Conservation (phyloP, 106 monocot genomes). For the Phalaenopsis aphrodite region DNA sequence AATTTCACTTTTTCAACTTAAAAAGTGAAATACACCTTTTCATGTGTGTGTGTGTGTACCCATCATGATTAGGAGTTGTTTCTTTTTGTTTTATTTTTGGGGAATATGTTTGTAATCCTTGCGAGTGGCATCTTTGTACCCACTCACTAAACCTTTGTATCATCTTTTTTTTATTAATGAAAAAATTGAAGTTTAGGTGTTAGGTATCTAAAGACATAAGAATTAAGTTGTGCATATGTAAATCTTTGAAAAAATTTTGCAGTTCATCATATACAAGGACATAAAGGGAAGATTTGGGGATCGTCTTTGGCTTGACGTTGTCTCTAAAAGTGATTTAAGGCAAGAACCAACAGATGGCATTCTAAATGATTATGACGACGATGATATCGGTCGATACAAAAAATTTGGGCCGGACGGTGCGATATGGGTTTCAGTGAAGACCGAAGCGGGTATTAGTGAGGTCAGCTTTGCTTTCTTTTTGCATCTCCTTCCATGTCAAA, state of each 20-base stretch:
- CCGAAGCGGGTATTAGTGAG: conserved; percentile 55
- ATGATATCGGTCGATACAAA: conserved; percentile 39
- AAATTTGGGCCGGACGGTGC: conserved; percentile 64
- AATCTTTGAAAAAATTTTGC: conserved; percentile 5
- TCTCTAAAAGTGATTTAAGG: conserved; percentile 86
- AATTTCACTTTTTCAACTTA: too few species aligned
- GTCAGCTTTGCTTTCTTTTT: conserved; percentile 21
- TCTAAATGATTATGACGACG: not conserved
- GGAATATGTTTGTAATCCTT: too few species aligned
- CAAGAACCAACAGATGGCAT: conserved; percentile 11
- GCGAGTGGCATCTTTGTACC: too few species aligned
- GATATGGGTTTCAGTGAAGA: conserved; percentile 62
- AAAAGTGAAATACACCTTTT: too few species aligned
- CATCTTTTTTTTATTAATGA: not conserved
- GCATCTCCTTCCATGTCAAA: not conserved
- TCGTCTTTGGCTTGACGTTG: conserved; percentile 85
- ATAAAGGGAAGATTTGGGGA: conserved; percentile 69
- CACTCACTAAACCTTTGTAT: too few species aligned
- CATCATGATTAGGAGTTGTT: too few species aligned
- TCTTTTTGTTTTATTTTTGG: too few species aligned
- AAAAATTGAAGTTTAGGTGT: not conserved
- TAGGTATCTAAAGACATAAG: too few species aligned
- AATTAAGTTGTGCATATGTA: too few species aligned
- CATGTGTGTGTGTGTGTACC: too few species aligned
- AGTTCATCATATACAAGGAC: conserved; percentile 77